A percentile compares a stretch with the other conserved stretches of the same genome.
Conservation (phyloP, 2,329 filamentous ascomycete species). For the Dothistroma pini region DNA sequence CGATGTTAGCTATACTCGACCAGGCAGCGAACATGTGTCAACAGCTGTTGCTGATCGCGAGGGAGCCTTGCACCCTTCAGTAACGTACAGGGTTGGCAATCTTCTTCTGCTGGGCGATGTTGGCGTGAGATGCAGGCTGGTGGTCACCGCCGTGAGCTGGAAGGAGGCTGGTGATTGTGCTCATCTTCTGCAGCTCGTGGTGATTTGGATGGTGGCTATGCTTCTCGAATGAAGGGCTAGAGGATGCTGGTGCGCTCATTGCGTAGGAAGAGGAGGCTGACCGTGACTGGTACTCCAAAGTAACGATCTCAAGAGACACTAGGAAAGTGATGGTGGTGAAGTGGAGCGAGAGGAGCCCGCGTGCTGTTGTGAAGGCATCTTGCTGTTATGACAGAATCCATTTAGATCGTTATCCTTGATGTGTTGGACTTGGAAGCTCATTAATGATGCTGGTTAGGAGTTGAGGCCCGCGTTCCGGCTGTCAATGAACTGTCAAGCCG, state of each 20-base stretch:
- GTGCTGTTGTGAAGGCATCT: background rate
- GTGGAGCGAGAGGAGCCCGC: background rate
- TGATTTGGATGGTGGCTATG: background rate
- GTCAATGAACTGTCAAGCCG: background rate
- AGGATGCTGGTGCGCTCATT: background rate
- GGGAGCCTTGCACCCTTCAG: too few species aligned
- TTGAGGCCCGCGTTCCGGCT: background rate
- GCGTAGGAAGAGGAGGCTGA: background rate
- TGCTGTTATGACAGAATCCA: background rate
- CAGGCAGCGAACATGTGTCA: too few species aligned
- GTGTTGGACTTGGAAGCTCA: background rate
- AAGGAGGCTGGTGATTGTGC: background rate
- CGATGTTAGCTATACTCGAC: too few species aligned
- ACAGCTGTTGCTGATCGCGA: too few species aligned
- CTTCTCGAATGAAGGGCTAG: background rate
- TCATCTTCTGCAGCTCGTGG: background rate
- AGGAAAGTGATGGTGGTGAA: background rate
- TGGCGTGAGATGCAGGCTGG: background rate
- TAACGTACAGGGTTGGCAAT: slow-evolving; percentile 62
- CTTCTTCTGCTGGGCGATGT: slow-evolving; percentile 36
- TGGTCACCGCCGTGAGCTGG: background rate
- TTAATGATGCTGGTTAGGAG: background rate
- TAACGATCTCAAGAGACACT: background rate
- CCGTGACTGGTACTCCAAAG: background rate
- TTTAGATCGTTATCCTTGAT: background rate